Base-by-base conservation (phyloP, 306 rosid genomes). In the Cicer yamashitae region DNA sequence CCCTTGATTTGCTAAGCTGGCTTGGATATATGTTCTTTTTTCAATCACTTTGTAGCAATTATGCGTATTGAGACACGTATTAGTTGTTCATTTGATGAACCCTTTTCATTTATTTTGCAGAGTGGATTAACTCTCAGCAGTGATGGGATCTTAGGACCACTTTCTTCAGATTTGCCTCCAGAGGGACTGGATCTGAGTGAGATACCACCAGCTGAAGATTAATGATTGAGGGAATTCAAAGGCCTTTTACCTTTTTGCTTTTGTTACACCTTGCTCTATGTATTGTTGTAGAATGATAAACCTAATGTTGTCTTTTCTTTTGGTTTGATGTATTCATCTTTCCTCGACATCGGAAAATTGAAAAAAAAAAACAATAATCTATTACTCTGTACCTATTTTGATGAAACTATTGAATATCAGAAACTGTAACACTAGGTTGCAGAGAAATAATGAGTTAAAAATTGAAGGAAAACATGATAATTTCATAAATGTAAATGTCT, bases 121-220 rank as follows among this genome's bases (percentile, higher is more conserved):
- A 89, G 99, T 84, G 97, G 97, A 83, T 84, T 87, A 63, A 89
- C 91, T 66, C 89, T 89, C 56, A 87, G 81, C 85, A 83, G 87
- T 20, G 96, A 91, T 0, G 97, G 97, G 18, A 92, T 90, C 77
- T 87, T 83, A 86, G 91, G 93, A 73, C 94, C 96, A 30, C 91
- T 86, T 62, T 40, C 82, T 63, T 82, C 91, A 38, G 97, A 91
- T 79, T 84, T 91, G 79, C 94, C 98, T n/a, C 77, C 81, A 14
- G 96, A 88, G 86, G 96, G 96, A 74, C 74, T 94, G 59, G 96
- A 91, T 79, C 81, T 91, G 75, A 85, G 83, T 75, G 91, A 86
- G 54, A 82, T 91, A 60, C 86, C 98, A 39, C 11, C 85, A 8
- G 87, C 94, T 20, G 88, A 78, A 45, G 89, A 79, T 15, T 61